Evolutionary conservation across 768 basidiomycete genomes (phyloP), one percentile per base, ranked within the genome.

Genomic region (Wakefieldia striispora): DNA sequence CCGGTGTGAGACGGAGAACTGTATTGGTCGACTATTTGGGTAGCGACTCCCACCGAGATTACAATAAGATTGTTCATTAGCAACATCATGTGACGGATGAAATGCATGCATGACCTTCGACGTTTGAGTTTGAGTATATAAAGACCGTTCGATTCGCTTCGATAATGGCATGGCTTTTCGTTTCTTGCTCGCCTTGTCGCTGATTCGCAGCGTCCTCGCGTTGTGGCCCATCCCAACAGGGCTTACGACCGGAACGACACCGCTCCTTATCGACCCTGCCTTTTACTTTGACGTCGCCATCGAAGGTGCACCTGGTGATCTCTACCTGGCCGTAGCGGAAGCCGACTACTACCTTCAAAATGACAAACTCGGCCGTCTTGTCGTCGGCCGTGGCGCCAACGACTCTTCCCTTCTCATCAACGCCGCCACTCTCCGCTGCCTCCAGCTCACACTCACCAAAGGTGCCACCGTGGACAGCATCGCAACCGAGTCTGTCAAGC

Each of bases 1-100:
- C 59, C 65, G 66, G 24, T 84, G 83, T 58, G 81, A 79, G 3
- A 71, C 80, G 4, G 51, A 45, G 12, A 79, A 74, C 23, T 86
- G 83, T 57, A 75, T 67, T 49, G 80, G 82, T 17, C 58, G 56
- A 5, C 36, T 67, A 36, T 67, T 67, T 13, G 55, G 55, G 26
- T 67, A 49, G 64, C 34, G 40, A 29, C 29, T 29, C 29, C 29
- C 29, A 29, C 26, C 26, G 29, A 29, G 29, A 29, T 29, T 11
- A 29, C 6, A 3, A 29, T 29, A 9, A 26, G 8, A 23, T 23
- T 23, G n/a, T 6, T 23, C 23, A 23, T 23, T 29, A 29, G 29
- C 6, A 12, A 29, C 29, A 29, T n/a, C n/a, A n/a, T n/a, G n/a
- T n/a, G n/a, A n/a, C n/a, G n/a, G n/a, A n/a, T n/a, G n/a, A n/a